Evolutionary conservation across 1,139 yeast genomes (phyloP), one percentile per base, ranked within the genome.

Genomic region (Diutina mesorugosa): DNA sequence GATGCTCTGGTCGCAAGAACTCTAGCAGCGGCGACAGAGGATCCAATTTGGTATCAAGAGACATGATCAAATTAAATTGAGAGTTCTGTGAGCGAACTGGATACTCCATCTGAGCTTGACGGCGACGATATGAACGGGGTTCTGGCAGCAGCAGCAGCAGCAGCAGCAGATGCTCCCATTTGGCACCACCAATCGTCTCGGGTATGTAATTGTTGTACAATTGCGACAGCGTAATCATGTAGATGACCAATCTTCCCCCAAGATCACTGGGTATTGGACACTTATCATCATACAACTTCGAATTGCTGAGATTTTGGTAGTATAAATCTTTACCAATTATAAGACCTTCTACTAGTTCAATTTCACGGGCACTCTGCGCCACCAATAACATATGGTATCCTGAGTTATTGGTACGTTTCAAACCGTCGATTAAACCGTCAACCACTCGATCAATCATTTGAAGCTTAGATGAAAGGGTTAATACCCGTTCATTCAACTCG

Each of bases 281-380:
- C 47, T 65, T 64, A 58, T 72, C 78, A 52, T 80, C 83, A 61
- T 79, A 84, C 47, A 84, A 67, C 51, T 84, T 80, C 1, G 81
- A 73, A 16, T 87, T 85, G 50, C 87, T 81, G 58, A 83, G 75
- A 62, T 89, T 77, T 59, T 77, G 77, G 64, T 85, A 84, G 58
- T 74, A 73, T 35, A 83, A 66, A 47, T 72, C 67, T 63, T 85
- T 81, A 0, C 93, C 93, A 35, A 85, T 72, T 21, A 85, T 66
- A 29, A 84, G 69, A 0, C 89, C 85, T 65, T 87, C 95, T 4
- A 87, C 73, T 51, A 85, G 69, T 63, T 87, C 95, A 62, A 87
- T 68, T 64, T 86, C 93, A 62, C 85, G 83, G 45, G 84, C 76
- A 61, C 76, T 79, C 50, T 78, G 78, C 0, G 89, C 84, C 4